These are phyloP conservation scores for Macrophomina tecta DNA, from an alignment of 2,329 filamentous ascomycete genomes.

Conservation along the genomic window DNA sequence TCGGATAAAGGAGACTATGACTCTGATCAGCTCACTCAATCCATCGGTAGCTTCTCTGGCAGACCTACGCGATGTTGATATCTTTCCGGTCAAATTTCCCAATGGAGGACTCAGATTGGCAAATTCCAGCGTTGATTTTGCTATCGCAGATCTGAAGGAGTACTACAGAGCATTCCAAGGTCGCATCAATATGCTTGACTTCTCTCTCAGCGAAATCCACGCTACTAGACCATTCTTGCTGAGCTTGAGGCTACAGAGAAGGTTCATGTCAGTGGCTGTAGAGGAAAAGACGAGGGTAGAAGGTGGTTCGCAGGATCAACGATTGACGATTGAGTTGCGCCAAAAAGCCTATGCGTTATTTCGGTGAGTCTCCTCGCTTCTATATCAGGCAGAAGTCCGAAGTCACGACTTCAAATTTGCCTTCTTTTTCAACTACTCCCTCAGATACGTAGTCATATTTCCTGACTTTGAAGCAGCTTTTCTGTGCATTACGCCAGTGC, in stretches of 20 bases:
- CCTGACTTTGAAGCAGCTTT: background rate
- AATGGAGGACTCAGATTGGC: background rate
- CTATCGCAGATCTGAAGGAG: constrained; percentile 5
- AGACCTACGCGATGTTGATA: background rate
- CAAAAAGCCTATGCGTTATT: constrained; percentile 1
- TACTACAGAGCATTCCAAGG: background rate
- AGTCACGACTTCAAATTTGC: too few species aligned
- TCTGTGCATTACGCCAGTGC: background rate
- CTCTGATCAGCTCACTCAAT: background rate
- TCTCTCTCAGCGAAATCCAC: background rate
- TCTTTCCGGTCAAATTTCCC: background rate
- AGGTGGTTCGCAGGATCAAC: background rate
- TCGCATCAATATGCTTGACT: background rate
- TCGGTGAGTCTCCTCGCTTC: background rate
- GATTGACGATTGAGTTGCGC: background rate
- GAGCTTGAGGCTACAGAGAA: background rate
- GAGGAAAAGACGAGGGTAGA: background rate
- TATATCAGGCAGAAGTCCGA: too few species aligned
- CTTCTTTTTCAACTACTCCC: too few species aligned
- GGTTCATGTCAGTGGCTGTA: background rate
- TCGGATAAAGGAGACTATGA: background rate
- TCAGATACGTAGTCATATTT: background rate
- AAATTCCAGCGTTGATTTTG: background rate
- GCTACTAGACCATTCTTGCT: background rate
- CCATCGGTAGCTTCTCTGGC: background rate